Conservation (phyloP, 768 basidiomycete species). For the Butyriboletus loyo region DNA sequence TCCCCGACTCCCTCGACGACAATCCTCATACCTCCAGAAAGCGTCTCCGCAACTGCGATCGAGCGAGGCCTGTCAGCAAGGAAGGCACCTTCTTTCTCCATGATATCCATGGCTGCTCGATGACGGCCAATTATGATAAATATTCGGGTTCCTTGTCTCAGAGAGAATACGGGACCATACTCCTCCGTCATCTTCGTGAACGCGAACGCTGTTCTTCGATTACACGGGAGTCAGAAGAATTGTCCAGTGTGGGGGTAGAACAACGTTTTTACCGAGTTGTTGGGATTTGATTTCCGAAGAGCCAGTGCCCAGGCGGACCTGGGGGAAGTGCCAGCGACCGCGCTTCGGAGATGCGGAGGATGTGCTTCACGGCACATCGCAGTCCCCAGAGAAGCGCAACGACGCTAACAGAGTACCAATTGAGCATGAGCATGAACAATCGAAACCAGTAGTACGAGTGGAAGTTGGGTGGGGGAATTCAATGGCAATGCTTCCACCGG, state of each 20-base stretch:
- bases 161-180: slow-evolving; percentile 58
- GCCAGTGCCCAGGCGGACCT: slow-evolving; percentile 16
- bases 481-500: no score
- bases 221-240: not conserved
- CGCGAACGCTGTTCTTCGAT: slow-evolving; percentile 13
- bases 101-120: slow-evolving; percentile 37
- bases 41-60: slow-evolving; percentile 34
- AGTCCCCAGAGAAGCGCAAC: not conserved
- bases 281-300: slow-evolving; percentile 13
- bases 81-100: slow-evolving; percentile 38
- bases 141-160: slow-evolving; percentile 41
- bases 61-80: slow-evolving; percentile 35
- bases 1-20: slow-evolving; percentile 28
- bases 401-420: not conserved
- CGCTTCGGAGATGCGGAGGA: not conserved
- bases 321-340: slow-evolving; percentile 14
- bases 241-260: no score
- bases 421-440: not conserved
- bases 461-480: not conserved
- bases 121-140: slow-evolving; percentile 26
- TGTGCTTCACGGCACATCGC: not conserved
- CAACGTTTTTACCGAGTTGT: not conserved
- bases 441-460: not conserved
- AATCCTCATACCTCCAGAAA: slow-evolving; percentile 34
- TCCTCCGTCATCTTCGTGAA: slow-evolving; percentile 57